phyloP scores from a whole-genome alignment of 257 asterid genomes.

The Ligustrum vulgare region DNA sequence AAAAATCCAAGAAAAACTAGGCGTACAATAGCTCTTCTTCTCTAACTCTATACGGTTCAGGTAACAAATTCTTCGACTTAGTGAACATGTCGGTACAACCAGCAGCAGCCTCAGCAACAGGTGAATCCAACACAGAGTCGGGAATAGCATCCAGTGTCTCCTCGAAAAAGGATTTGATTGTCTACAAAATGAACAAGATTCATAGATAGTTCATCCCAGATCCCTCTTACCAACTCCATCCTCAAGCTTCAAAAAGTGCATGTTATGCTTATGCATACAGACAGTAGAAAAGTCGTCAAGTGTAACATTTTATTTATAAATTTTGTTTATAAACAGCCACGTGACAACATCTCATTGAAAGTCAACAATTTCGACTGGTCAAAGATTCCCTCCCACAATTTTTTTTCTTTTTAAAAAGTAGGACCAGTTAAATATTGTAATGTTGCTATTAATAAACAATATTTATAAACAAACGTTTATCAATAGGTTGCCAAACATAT shows the following conservation, averaged over 20 bases:
- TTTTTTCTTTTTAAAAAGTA: too few relatives aligned
- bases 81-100: constrained; percentile 48
- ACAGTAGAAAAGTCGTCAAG: too few relatives aligned
- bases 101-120: constrained; percentile 42
- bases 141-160: constrained; percentile 71
- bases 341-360: too few relatives aligned
- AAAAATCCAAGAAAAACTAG: constrained; percentile 27
- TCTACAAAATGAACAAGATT: constrained; percentile 44
- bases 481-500: too few relatives aligned
- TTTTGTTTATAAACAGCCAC: too few relatives aligned
- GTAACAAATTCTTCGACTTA: constrained; percentile 57
- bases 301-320: too few relatives aligned
- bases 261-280: too few relatives aligned
- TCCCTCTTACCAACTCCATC: background rate
- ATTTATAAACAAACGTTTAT: too few relatives aligned
- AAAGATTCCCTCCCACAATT: too few relatives aligned
- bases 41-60: constrained; percentile 53
- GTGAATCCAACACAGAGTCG: constrained; percentile 73
- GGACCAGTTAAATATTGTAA: too few relatives aligned
- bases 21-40: constrained; percentile 76
- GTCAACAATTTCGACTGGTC: too few relatives aligned
- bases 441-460: too few relatives aligned
- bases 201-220: background rate
- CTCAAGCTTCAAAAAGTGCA: background rate
- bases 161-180: constrained; percentile 61